Evolutionary conservation across 352 stramenopile species (phyloP).

Genomic region (Thalassiosira gravida): DNA sequence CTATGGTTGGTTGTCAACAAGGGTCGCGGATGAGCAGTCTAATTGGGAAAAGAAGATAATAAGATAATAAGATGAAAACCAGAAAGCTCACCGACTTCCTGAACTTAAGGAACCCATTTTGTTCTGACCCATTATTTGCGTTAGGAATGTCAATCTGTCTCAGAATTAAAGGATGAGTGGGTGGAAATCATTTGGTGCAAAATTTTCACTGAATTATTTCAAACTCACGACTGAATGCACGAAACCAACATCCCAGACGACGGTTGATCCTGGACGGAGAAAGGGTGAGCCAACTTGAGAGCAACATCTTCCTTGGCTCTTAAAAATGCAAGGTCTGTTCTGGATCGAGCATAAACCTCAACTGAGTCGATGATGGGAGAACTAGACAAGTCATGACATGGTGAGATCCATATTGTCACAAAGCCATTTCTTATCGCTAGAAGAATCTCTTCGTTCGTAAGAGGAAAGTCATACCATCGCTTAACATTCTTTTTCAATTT

Average conservation of each 20-base stretch:
- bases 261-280: constrained; percentile 4
- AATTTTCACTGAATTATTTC: not conserved
- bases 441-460: constrained; percentile 83
- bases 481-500: constrained; percentile 73
- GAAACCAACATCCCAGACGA: constrained; percentile 31
- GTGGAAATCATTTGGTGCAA: not conserved
- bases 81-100: constrained; percentile 6
- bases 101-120: constrained; percentile 33
- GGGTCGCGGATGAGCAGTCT: not conserved
- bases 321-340: constrained; percentile 51
- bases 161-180: not conserved
- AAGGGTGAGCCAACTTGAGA: not conserved
- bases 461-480: constrained; percentile 81
- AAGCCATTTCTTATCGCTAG: constrained; percentile 74
- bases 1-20: not conserved
- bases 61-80: not conserved
- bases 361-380: constrained; percentile 77
- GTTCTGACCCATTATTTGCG: constrained; percentile 43
- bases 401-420: constrained; percentile 74
- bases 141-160: constrained; percentile 37
- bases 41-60: not conserved
- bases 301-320: constrained; percentile 9
- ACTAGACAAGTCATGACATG: constrained; percentile 60
- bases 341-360: constrained; percentile 78
- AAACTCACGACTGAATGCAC: constrained; percentile 40